These are phyloP conservation scores for Calocybe gambosa DNA, from an alignment of 1,284 basidiomycete species.

Conservation along the genomic window DNA sequence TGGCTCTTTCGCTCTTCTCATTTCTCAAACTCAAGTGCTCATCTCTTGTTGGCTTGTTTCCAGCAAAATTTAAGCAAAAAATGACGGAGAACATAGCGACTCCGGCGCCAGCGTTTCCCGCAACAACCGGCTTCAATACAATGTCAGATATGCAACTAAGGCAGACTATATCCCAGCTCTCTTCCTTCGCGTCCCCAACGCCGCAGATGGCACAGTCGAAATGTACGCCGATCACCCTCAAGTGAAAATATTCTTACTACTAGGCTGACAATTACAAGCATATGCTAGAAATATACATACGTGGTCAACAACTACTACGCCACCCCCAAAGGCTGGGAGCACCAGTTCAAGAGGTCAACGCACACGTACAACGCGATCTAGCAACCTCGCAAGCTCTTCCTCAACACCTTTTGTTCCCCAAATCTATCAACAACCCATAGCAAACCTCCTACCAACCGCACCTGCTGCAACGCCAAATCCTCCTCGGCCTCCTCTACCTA, in stretches of 20 bases:
- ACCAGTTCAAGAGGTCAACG: conserved; percentile 25
- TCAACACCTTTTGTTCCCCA: conserved; percentile 23
- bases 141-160: conserved; percentile 54
- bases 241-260: conserved; percentile 4
- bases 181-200: conserved; percentile 39
- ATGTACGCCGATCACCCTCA: conserved; percentile 25
- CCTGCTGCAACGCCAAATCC: conserved; percentile 34
- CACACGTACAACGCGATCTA: conserved; percentile 28
- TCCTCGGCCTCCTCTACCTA: conserved; percentile 48
- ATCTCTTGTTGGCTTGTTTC: background rate
- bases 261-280: conserved; percentile 26
- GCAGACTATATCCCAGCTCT: conserved; percentile 50
- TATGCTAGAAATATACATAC: conserved; percentile 61
- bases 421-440: conserved; percentile 26
- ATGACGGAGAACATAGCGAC: conserved; percentile 26
- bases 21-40: background rate
- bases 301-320: conserved; percentile 49
- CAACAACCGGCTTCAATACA: conserved; percentile 20
- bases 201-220: conserved; percentile 38
- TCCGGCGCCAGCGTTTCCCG: conserved; percentile 18
- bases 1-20: background rate
- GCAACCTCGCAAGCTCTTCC: conserved; percentile 30
- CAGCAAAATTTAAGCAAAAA: background rate
- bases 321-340: conserved; percentile 36
- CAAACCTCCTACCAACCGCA: conserved; percentile 15